Base-by-base conservation (phyloP, 2,329 filamentous ascomycete genomes). In the Chrysoporthe cubensis region DNA sequence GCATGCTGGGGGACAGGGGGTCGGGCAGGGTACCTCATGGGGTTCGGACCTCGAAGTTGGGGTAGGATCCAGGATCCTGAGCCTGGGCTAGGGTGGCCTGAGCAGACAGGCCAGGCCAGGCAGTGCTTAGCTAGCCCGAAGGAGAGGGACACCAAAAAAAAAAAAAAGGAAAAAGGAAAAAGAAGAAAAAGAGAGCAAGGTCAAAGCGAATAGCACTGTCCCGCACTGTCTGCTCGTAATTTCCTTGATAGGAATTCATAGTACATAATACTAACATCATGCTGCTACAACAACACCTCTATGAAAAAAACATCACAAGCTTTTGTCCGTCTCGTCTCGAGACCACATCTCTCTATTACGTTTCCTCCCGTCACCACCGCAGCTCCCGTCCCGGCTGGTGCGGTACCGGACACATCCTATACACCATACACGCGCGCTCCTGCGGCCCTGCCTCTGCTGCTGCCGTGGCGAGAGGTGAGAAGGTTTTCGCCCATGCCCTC, bases 51-150 rank as follows among this genome's bases (percentile, higher is more conserved):
- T 60, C 8, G 57, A 43, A 34, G 50, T 54, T 13, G 11, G 37
- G 57, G 37, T 26, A 60, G 57, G 57, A 60, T 60, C 63, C 14
- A 37, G 62, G 62, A 58, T 65, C 4, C 42, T 42, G 32, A 64
- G 42, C 40, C 42, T 44, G 48, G 52, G 44, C 52, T 18, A 42
- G 62, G 52, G 52, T 58, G 21, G 52, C 37, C 50, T 46, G 52
- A 46, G 37, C 14, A 59, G 57, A 52, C 26, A 26, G 26, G 26
- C 26, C 26, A 26, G 26, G 26, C 50, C 21, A 62, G 59, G 59
- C 5, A 48, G 56, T 37, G 7, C 7, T 9, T 21, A 13, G 34
- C 16, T 9, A 58, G 18, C 56, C 56, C 16, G 26, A 18, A n/a
- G 37, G 46, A 54, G 8, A 26, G 11, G 4, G 32, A 32, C 14